Conservation (phyloP, 257 asterid species). For the Leptodermis oblonga region DNA sequence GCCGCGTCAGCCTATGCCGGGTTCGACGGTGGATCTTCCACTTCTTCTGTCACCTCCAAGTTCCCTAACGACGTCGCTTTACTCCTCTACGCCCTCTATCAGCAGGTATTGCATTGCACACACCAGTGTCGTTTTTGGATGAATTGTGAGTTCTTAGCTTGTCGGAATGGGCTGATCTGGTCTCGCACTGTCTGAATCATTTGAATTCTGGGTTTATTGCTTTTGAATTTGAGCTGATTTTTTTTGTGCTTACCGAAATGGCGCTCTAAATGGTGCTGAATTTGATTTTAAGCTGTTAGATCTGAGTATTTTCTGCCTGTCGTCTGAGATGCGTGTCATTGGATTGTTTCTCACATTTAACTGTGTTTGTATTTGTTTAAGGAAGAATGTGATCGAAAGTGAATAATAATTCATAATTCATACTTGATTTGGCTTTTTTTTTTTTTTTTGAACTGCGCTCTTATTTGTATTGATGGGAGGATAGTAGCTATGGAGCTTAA, state of each 20-base stretch:
- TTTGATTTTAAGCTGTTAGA: conserved; percentile 20
- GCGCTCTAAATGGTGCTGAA: neutral
- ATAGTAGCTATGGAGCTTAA: neutral
- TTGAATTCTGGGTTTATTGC: conserved; percentile 8
- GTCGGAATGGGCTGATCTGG: conserved; percentile 13
- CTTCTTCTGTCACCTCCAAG: conserved; percentile 69
- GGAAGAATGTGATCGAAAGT: neutral
- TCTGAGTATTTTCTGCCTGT: too few relatives aligned
- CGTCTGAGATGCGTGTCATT: too few relatives aligned
- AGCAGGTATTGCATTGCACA: conserved; percentile 73
- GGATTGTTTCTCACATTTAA: neutral
- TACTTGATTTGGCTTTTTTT: neutral
- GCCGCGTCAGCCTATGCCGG: conserved; percentile 95
- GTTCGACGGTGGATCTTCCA: conserved; percentile 78
- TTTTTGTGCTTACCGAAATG: neutral
- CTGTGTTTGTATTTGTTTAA: neutral
- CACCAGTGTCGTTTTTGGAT: too few relatives aligned
- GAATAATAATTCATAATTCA: neutral
- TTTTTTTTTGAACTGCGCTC: neutral
- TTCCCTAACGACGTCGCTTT: conserved; percentile 79
- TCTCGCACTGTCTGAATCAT: too few relatives aligned
- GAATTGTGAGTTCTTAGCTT: too few relatives aligned
- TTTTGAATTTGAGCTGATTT: neutral
- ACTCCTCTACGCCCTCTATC: conserved; percentile 85
- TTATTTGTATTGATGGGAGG: neutral